A percentile compares a stretch with the other conserved stretches of the same genome.
Conservation (phyloP, 1,139 yeast genomes). For the Pichia sp. region DNA sequence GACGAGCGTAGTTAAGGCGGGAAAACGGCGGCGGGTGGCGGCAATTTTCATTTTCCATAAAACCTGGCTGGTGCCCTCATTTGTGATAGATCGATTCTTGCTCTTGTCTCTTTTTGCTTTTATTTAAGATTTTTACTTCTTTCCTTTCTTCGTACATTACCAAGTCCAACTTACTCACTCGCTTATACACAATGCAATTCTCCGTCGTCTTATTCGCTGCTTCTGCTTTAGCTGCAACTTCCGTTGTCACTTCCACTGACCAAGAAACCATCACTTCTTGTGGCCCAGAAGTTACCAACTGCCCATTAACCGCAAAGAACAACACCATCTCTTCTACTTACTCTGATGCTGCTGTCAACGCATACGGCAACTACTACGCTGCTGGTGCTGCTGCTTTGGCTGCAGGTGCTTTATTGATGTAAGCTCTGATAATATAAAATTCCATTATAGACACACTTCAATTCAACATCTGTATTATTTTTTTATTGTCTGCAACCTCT, state of each 20-base stretch:
- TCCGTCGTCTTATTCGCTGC: conserved; percentile 12
- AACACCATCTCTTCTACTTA: conserved; percentile 6
- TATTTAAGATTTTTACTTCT: background rate
- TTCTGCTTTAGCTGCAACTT: conserved; percentile 13
- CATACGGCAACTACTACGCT: conserved; percentile 19
- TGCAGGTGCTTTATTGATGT: conserved; percentile 24
- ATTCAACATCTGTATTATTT: background rate
- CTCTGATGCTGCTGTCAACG: conserved; percentile 16
- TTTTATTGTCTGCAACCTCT: no score
- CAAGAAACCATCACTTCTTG: conserved; percentile 13
- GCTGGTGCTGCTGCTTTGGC: conserved; percentile 25
- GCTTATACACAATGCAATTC: conserved; percentile 16
- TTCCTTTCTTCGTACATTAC: background rate
- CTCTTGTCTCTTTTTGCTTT: background rate
- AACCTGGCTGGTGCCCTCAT: no score
- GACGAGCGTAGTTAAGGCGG: no score
- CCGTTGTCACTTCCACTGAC: conserved; percentile 8
- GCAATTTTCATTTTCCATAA: no score
- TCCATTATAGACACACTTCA: background rate
- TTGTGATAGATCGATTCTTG: background rate
- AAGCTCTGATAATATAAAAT: conserved; percentile 5
- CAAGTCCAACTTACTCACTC: conserved; percentile 9
- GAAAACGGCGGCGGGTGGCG: no score
- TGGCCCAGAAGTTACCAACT: conserved; percentile 8
- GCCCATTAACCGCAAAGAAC: conserved; percentile 9